A percentile compares a stretch with the other conserved stretches of the same genome.
Conservation (phyloP, 768 basidiomycete genomes). For the Lactarius hatsudake region DNA sequence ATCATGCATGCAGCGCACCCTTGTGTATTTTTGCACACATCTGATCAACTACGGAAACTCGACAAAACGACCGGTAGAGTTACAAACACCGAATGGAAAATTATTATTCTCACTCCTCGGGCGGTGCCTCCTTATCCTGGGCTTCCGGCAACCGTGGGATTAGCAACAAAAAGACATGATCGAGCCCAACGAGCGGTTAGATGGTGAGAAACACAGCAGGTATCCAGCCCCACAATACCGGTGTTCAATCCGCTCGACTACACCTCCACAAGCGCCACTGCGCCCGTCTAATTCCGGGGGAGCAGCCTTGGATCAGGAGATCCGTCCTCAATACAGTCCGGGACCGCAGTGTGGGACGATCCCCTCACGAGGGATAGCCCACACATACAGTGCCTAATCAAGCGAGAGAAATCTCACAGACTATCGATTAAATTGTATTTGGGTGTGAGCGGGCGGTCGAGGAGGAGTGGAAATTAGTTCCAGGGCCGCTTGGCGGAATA, state of each 20-base stretch:
- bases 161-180: conserved; percentile 8
- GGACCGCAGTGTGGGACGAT: conserved; percentile 1
- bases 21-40: conserved; percentile 8
- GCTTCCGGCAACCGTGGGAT: conserved; percentile 18
- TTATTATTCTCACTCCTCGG: neutral
- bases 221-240: conserved; percentile 1
- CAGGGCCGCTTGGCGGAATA: conserved; percentile 1
- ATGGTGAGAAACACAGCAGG: conserved; percentile 12
- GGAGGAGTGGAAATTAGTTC: neutral
- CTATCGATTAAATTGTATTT: neutral
- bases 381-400: neutral
- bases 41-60: conserved; percentile 7
- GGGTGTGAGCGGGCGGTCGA: neutral
- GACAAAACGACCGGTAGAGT: neutral
- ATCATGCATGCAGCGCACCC: conserved; percentile 11
- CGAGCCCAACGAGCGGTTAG: conserved; percentile 10
- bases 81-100: conserved; percentile 8
- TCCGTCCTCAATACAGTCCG: neutral
- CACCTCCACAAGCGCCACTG: conserved; percentile 13
- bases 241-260: conserved; percentile 4
- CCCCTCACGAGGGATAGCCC: neutral
- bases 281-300: conserved; percentile 18
- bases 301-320: neutral
- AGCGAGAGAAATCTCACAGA: neutral
- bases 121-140: conserved; percentile 3